Percentiles rank a stretch among this genome's conserved stretches.
phyloP scores from a whole-genome alignment of 176 grass and related monocot genomes.

The Guadua angustifolia region DNA sequence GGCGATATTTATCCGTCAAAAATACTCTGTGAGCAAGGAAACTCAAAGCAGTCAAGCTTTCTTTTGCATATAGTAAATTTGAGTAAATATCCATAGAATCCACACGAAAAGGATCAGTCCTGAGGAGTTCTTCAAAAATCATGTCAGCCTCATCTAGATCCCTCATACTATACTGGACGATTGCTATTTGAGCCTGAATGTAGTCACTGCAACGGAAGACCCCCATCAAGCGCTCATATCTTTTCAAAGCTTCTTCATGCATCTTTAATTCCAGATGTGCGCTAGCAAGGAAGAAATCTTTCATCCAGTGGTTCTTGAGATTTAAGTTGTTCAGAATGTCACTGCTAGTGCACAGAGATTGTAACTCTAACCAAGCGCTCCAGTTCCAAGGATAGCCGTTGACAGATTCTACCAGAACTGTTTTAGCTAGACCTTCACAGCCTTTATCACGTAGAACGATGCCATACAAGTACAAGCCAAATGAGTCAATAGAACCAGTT shows the following conservation, averaged over 20 bases:
- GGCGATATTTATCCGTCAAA: slow-evolving; percentile 94
- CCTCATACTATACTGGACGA: slow-evolving; percentile 84
- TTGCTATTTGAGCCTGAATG: slow-evolving; percentile 96
- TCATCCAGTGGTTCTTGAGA: slow-evolving; percentile 99
- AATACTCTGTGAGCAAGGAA: slow-evolving; percentile 98
- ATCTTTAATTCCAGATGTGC: slow-evolving; percentile 91
- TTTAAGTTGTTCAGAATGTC: slow-evolving; percentile 82
- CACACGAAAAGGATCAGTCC: slow-evolving; percentile 90
- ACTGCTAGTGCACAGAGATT: slow-evolving; percentile 72
- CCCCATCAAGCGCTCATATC: slow-evolving; percentile 73
- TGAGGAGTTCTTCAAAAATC: slow-evolving; percentile 96
- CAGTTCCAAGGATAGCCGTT: slow-evolving; percentile 98
- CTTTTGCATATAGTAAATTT: slow-evolving; percentile 96
- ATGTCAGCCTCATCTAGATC: slow-evolving; percentile 97
- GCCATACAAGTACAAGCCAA: slow-evolving; percentile 89
- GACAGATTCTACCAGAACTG: slow-evolving; percentile 81
- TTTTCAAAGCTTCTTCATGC: slow-evolving; percentile 88
- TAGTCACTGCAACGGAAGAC: slow-evolving; percentile 81
- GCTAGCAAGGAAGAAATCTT: slow-evolving; percentile 95
- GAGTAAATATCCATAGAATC: slow-evolving; percentile 98
- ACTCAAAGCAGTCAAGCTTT: slow-evolving; percentile 83
- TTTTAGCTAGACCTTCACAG: slow-evolving; percentile 63
- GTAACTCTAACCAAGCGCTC: slow-evolving; percentile 93
- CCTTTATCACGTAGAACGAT: slow-evolving; percentile 92
- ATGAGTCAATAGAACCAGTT: slow-evolving; percentile 85